phyloP scores from a whole-genome alignment of 2,329 filamentous ascomycete species.

The Aspergillus novoparasiticus region DNA sequence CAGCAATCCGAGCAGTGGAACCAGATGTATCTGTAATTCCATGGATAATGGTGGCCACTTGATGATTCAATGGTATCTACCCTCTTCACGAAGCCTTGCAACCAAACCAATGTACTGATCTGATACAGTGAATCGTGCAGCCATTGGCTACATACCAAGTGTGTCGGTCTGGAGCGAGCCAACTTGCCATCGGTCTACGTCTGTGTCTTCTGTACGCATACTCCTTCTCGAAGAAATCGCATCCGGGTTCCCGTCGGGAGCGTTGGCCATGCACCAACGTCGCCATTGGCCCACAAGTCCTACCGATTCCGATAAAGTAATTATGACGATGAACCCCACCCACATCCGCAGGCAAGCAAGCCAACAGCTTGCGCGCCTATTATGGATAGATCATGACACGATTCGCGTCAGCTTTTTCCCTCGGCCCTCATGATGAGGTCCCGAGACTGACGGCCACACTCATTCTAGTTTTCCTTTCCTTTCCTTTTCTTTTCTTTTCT shows the following conservation, averaged over 20 bases:
- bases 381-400: constrained; percentile 1
- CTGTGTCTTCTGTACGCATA: constrained; percentile 54
- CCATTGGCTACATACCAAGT: constrained; percentile 64
- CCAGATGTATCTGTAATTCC: constrained; percentile 61
- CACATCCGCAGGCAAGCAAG: not conserved
- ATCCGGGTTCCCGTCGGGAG: constrained; percentile 35
- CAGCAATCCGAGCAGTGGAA: constrained; percentile 54
- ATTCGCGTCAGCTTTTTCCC: not conserved
- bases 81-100: not conserved
- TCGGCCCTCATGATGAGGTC: not conserved
- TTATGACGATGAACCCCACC: not conserved
- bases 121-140: constrained; percentile 58
- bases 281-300: constrained; percentile 47
- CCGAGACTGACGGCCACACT: constrained; percentile 1
- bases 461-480: constrained; percentile 1
- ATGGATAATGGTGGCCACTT: constrained; percentile 56
- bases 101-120: not conserved
- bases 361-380: not conserved
- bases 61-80: constrained; percentile 61
- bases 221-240: constrained; percentile 43
- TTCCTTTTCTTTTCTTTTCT: not conserved
- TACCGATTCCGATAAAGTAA: constrained; percentile 36
- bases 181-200: constrained; percentile 53
- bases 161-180: constrained; percentile 56
- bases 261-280: constrained; percentile 37